Evolutionary conservation across 139 green algal genomes (phyloP), one percentile per base, ranked within the genome.

Genomic region (Coelastrella sp.): DNA sequence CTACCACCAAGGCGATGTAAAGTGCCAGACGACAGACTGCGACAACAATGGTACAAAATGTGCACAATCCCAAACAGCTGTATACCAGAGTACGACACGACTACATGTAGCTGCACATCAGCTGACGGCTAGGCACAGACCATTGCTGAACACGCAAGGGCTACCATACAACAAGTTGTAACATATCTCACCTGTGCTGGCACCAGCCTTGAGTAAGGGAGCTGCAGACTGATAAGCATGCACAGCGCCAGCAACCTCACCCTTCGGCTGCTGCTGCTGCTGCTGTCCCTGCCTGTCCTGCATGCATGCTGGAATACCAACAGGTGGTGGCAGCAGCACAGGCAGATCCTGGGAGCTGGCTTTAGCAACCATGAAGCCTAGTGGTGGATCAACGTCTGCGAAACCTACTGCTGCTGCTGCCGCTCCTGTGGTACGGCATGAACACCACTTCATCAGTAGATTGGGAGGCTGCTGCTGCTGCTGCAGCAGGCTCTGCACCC

Each of bases 301-400:
- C 80, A 83, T 83, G 80, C 80, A 80, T 32, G 54, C 47, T 71
- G 80, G 88, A 8, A 81, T 83, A 73, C 80, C 88, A 7, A 91
- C 88, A 19, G 88, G 88, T 10, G 88, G 71, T 4, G 88, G 88
- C 22, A 91, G 88, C 6, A 57, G 5, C 7, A 81, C 64, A 11
- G 87, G 87, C 77, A 91, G 54, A 56, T 87, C 65, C 19, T 23
- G 22, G 4, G 77, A 64, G 10, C 54, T 23, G 16, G 79, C 78
- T 57, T 86, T 91, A 7, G 66, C 66, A 7, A 91, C 87, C 4
- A 91, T 68, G 23, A 91, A 91, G 78, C 78, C 78, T 2, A 91
- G 54, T 14, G 61, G 13, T 16, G 68, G 19, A 11, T 86, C 78
- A 7, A 61, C 65, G 19, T 73, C 64, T 22, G 4, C 66, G 5